Percentiles rank a stretch among this genome's conserved stretches.
Conservation (phyloP, 2,329 filamentous ascomycete genomes). For the Thelonectria blattea region DNA sequence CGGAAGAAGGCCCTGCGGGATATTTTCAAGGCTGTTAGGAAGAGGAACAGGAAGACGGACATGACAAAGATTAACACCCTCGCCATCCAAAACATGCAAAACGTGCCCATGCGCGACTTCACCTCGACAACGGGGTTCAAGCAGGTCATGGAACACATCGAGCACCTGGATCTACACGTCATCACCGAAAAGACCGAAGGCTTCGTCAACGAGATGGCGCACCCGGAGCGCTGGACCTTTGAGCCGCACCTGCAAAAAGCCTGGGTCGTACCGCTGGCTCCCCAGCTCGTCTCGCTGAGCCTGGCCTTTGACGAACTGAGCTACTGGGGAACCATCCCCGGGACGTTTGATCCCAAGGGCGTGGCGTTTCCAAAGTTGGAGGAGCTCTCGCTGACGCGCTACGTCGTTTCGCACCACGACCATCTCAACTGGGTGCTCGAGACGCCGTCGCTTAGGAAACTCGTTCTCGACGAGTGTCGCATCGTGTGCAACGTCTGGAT, state of each 20-base stretch:
- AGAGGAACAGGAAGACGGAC: not conserved
- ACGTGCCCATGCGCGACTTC: constrained; percentile 16
- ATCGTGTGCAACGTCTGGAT: not conserved
- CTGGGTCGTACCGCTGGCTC: constrained; percentile 17
- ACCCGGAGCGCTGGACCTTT: constrained; percentile 22
- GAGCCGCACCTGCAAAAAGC: constrained; percentile 26
- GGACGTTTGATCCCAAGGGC: constrained; percentile 27
- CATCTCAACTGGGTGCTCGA: constrained; percentile 36
- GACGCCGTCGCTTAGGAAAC: not conserved
- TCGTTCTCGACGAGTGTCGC: constrained; percentile 19
- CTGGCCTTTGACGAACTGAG: constrained; percentile 10
- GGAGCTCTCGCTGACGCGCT: constrained; percentile 22
- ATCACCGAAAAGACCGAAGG: not conserved
- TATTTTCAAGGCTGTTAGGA: not conserved
- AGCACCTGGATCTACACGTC: constrained; percentile 21
- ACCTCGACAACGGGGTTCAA: constrained; percentile 8
- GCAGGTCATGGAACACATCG: constrained; percentile 17
- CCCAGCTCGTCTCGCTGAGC: constrained; percentile 28
- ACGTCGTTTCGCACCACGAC: constrained; percentile 25
- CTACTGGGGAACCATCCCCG: constrained; percentile 29
- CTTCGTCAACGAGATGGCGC: constrained; percentile 7
- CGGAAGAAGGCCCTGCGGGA: not conserved
- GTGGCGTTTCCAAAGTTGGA: constrained; percentile 30
- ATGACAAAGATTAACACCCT: constrained; percentile 19
- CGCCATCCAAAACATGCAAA: constrained; percentile 26